Conservation (phyloP, 73 alveolate species). For the Symbiodinium pilosum region DNA sequence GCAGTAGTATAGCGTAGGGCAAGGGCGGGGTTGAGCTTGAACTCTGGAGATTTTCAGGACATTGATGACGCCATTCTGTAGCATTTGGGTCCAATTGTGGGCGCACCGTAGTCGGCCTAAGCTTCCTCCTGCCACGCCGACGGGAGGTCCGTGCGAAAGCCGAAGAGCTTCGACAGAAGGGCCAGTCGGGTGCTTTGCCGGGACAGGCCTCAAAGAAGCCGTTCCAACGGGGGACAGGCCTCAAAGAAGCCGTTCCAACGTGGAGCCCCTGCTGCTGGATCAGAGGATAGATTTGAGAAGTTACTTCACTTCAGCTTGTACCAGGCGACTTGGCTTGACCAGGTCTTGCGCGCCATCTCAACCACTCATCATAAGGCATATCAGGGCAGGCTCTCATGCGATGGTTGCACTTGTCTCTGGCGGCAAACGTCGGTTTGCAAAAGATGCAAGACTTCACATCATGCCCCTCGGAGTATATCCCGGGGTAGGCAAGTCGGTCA, state of each 20-base stretch:
- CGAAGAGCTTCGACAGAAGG: no score
- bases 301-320: no score
- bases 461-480: not conserved
- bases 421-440: not conserved
- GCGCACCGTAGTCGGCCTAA: no score
- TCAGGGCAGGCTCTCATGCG: not conserved
- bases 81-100: no score
- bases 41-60: not conserved
- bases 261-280: not conserved
- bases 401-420: not conserved
- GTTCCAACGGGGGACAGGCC: not conserved
- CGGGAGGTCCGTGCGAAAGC: no score
- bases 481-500: constrained; percentile 23
- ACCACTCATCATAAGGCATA: not conserved
- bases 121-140: no score
- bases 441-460: not conserved
- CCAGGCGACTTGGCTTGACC: no score
- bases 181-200: not conserved
- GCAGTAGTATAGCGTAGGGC: not conserved
- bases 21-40: not conserved
- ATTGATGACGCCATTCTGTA: not conserved
- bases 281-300: not conserved
- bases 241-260: not conserved
- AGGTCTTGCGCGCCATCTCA: not conserved
- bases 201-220: not conserved